phyloP scores from a whole-genome alignment of 805 yeast species.

The Starmerella apis region DNA sequence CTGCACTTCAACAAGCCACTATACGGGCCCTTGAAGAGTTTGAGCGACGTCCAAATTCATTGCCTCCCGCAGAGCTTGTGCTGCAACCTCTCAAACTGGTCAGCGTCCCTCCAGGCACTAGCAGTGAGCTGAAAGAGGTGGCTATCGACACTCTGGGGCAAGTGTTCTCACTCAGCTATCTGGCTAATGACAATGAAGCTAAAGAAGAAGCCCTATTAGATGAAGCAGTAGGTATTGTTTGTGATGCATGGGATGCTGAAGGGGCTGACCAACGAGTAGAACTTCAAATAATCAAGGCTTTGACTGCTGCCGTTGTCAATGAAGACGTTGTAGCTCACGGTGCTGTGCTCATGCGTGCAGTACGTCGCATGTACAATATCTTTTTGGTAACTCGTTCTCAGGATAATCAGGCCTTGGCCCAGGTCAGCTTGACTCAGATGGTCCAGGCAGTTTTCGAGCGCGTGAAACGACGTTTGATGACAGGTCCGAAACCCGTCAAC shows the following conservation, averaged over 20 bases:
- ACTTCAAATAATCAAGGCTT: conserved; percentile 82
- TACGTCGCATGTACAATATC: conserved; percentile 86
- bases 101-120: conserved; percentile 50
- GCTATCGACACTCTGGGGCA: conserved; percentile 83
- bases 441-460: conserved; percentile 77
- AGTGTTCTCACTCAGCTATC: conserved; percentile 73
- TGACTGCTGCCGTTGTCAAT: conserved; percentile 77
- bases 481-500: neutral
- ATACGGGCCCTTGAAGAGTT: conserved; percentile 30
- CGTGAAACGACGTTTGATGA: conserved; percentile 32
- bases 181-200: conserved; percentile 36
- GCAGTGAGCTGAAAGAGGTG: conserved; percentile 52
- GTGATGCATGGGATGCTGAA: conserved; percentile 82
- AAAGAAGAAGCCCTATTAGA: conserved; percentile 48
- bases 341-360: conserved; percentile 73
- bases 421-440: conserved; percentile 87
- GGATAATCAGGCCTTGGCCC: conserved; percentile 85
- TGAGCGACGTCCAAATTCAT: conserved; percentile 25
- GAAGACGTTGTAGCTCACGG: conserved; percentile 83
- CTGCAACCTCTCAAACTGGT: conserved; percentile 70
- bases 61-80: conserved; percentile 43
- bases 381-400: conserved; percentile 75
- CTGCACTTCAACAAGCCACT: conserved; percentile 33
- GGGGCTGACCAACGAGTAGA: conserved; percentile 84
- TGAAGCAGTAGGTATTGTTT: conserved; percentile 72